Percentiles rank a stretch among this genome's conserved stretches.
Conservation (phyloP, 2,329 filamentous ascomycete species). For the Trichoderma sp. region DNA sequence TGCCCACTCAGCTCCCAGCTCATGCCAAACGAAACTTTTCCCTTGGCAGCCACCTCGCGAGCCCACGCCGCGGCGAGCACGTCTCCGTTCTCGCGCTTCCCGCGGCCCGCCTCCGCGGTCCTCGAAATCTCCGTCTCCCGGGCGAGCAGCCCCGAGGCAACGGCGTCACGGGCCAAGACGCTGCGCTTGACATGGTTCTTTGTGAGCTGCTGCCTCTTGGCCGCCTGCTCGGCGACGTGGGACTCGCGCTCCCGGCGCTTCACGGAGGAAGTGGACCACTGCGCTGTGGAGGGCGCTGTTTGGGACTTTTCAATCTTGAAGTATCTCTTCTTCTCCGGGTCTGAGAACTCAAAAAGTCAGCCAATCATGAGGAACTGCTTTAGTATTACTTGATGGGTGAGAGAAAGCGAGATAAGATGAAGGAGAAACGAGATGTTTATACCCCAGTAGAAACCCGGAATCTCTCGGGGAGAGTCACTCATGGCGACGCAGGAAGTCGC, state of each 20-base stretch:
- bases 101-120: slow-evolving; percentile 32
- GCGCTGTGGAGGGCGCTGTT: slow-evolving; percentile 51
- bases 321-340: slow-evolving; percentile 63
- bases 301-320: slow-evolving; percentile 66
- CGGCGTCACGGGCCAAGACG: slow-evolving; percentile 40
- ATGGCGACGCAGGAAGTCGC: slow-evolving; percentile 30
- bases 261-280: slow-evolving; percentile 61
- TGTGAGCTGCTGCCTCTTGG: slow-evolving; percentile 38
- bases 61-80: slow-evolving; percentile 44
- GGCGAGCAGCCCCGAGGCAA: slow-evolving; percentile 36
- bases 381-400: background rate
- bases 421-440: slow-evolving; percentile 5
- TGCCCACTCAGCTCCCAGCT: slow-evolving; percentile 34
- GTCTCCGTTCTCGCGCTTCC: slow-evolving; percentile 34
- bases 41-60: slow-evolving; percentile 45
- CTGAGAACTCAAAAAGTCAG: slow-evolving; percentile 32
- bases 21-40: slow-evolving; percentile 43
- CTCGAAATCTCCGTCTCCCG: slow-evolving; percentile 35
- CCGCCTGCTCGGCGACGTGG: slow-evolving; percentile 36
- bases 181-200: slow-evolving; percentile 46
- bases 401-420: background rate
- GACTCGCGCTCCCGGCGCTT: slow-evolving; percentile 57
- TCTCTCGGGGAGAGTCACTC: slow-evolving; percentile 37
- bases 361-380: background rate
- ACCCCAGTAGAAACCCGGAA: slow-evolving; percentile 62